A percentile compares a stretch with the other conserved stretches of the same genome.
phyloP scores from a whole-genome alignment of 495 filamentous ascomycete genomes.

The Neurospora sp. region DNA sequence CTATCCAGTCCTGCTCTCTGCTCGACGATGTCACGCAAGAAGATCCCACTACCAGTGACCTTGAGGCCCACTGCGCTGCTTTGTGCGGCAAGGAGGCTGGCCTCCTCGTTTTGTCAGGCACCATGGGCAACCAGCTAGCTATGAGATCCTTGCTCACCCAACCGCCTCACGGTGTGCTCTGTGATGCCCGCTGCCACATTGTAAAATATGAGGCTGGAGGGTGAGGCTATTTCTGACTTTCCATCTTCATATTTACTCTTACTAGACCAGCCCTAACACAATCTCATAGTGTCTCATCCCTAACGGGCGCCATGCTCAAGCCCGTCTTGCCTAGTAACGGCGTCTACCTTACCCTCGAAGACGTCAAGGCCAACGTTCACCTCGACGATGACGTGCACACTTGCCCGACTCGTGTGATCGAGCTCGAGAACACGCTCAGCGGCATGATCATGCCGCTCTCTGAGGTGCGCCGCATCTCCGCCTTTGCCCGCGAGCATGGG shows the following conservation, averaged over 20 bases:
- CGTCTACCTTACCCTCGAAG: slow-evolving; percentile 64
- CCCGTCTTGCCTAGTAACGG: slow-evolving; percentile 54
- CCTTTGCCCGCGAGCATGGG: slow-evolving; percentile 56
- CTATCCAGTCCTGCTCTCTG: slow-evolving; percentile 48
- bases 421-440: slow-evolving; percentile 74
- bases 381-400: slow-evolving; percentile 42
- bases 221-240: slow-evolving; percentile 6
- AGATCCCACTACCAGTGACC: slow-evolving; percentile 65
- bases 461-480: slow-evolving; percentile 55
- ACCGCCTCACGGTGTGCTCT: slow-evolving; percentile 62
- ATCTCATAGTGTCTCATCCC: slow-evolving; percentile 35
- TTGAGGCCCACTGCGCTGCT: slow-evolving; percentile 59
- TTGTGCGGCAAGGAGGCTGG: slow-evolving; percentile 64
- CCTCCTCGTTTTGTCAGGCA: slow-evolving; percentile 75
- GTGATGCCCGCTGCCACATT: slow-evolving; percentile 58
- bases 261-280: not conserved
- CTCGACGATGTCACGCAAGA: slow-evolving; percentile 80
- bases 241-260: not conserved
- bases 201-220: slow-evolving; percentile 67
- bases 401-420: slow-evolving; percentile 70
- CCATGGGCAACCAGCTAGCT: slow-evolving; percentile 80
- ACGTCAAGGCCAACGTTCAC: slow-evolving; percentile 48
- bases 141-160: slow-evolving; percentile 57
- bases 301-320: slow-evolving; percentile 52
- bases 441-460: slow-evolving; percentile 68